phyloP scores from a whole-genome alignment of 2,329 filamentous ascomycete species.

The Fusarium armeniacum region DNA sequence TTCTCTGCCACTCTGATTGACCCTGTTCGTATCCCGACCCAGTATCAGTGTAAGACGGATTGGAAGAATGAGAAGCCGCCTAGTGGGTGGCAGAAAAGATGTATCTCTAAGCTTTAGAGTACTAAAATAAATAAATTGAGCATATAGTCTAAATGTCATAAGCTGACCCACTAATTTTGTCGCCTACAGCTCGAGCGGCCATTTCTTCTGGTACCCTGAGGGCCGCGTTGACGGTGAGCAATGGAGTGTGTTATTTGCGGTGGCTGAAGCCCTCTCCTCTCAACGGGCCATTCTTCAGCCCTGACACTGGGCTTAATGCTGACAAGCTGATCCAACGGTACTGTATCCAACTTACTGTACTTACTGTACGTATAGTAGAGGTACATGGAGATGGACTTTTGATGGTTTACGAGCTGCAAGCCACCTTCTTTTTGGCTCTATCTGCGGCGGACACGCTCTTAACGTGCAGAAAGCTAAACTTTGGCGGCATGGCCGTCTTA shows the following conservation, averaged over 20 bases:
- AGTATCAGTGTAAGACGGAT: slow-evolving; percentile 20
- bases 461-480: slow-evolving; percentile 31
- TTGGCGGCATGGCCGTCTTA: slow-evolving; percentile 29
- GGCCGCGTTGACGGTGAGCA: slow-evolving; percentile 36
- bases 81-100: no score
- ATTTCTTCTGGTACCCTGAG: no score
- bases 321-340: slow-evolving; percentile 29
- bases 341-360: background rate
- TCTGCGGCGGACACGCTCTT: slow-evolving; percentile 10
- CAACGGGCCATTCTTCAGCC: slow-evolving; percentile 12
- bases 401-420: slow-evolving; percentile 23
- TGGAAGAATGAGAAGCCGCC: slow-evolving; percentile 26
- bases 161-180: no score
- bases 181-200: no score
- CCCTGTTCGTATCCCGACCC: background rate
- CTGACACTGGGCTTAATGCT: slow-evolving; percentile 30
- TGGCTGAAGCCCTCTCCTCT: slow-evolving; percentile 32
- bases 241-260: slow-evolving; percentile 12
- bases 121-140: no score
- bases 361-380: slow-evolving; percentile 14
- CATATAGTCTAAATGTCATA: no score
- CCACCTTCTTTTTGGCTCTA: slow-evolving; percentile 11
- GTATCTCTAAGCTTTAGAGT: no score
- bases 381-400: background rate
- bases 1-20: slow-evolving; percentile 36